Evolutionary conservation across 2,329 filamentous ascomycete species (phyloP), one percentile per base, ranked within the genome.

Genomic region (Microsporum audouinii): DNA sequence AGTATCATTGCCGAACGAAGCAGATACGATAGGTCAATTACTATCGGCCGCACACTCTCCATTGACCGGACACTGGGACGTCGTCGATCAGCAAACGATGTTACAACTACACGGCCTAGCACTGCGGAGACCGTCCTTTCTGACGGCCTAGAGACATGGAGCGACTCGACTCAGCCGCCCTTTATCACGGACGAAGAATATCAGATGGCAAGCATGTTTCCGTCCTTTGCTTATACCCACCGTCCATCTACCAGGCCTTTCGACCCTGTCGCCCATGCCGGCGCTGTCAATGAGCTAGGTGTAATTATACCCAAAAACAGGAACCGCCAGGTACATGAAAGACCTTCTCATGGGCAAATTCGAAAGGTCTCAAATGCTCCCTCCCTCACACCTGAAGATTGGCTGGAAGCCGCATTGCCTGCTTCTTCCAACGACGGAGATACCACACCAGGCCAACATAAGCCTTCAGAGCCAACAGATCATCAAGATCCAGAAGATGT

Each of bases 331-430:
- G 7, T 5, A 2, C 27, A 10, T 17, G 49, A 53, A 53, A 53
- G n/a, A n/a, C 12, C 23, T 33, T 53, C 49, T 4, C 27, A 23
- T 10, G 39, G n/a, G 7, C 57, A 59, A 23, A 31, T 36, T 38
- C 57, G 12, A 43, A 38, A 65, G 63, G 34, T 57, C 17, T 66
- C 68, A 1, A 60, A 57, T 41, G 73, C 72, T 1, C 68, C 70
- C 3, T 71, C 70, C 2, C 63, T 76, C n/a, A 73, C 73, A 2
- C 72, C 74, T 3, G 69, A 75, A 57, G 75, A 76, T 57, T 76
- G 75, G 75, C 61, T 76, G 39, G 74, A 75, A 39, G 75, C 75
- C 27, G 74, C 73, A 27, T 70, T 70, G 61, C 63, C 71, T 47
- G 63, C 57, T 23, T 60, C 36, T 53, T 29, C 45, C 8, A n/a